Conservation (phyloP, 345 rosid genomes). For the Nasturtium officinale region DNA sequence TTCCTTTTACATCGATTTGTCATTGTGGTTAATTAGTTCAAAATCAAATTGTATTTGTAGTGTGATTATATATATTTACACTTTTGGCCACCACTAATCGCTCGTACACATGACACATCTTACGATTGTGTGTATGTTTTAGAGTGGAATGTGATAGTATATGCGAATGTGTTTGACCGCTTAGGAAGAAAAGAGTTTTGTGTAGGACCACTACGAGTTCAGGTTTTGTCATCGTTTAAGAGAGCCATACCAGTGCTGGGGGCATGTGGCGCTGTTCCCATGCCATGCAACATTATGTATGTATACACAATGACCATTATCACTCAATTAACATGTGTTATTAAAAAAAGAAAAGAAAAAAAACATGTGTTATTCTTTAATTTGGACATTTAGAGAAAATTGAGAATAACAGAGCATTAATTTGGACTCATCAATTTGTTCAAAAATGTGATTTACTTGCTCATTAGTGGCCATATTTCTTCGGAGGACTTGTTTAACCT, state of each 20-base stretch:
- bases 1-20: background rate
- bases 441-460: background rate
- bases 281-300: background rate
- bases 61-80: background rate
- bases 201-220: background rate
- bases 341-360: no score
- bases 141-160: background rate
- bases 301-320: background rate
- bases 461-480: background rate
- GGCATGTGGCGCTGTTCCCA: slow-evolving; percentile 11
- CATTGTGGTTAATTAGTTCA: background rate
- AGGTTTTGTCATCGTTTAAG: slow-evolving; percentile 6
- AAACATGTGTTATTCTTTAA: background rate
- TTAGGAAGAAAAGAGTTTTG: background rate
- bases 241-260: background rate
- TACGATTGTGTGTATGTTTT: background rate
- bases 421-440: background rate
- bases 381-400: background rate
- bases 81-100: background rate
- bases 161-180: slow-evolving; percentile 7
- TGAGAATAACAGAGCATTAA: background rate
- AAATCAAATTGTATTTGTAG: background rate
- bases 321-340: background rate
- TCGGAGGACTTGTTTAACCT: background rate
- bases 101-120: no score